Conservation (phyloP, 208 protist genomes). For the Herpetomonas tarakana region DNA sequence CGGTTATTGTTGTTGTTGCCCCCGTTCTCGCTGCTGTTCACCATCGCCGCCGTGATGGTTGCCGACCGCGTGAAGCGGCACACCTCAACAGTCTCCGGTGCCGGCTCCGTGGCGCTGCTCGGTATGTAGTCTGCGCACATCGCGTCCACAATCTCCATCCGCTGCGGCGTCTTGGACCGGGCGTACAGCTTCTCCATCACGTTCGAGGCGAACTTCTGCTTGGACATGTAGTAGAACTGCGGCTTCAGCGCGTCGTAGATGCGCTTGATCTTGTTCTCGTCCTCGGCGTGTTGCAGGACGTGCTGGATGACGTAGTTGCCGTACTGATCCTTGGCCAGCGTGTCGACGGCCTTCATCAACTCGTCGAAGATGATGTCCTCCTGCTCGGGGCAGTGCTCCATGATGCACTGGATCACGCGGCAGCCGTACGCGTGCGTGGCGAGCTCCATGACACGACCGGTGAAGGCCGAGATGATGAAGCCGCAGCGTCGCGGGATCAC, state of each 20-base stretch:
- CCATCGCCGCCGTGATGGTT: slow-evolving; percentile 45
- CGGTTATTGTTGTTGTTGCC: slow-evolving; percentile 31
- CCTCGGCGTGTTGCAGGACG: slow-evolving; percentile 93
- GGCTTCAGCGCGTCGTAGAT: slow-evolving; percentile 67
- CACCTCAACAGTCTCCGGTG: slow-evolving; percentile 48
- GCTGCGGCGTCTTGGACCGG: slow-evolving; percentile 61
- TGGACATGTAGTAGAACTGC: slow-evolving; percentile 82
- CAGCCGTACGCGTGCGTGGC: slow-evolving; percentile 99
- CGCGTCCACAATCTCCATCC: slow-evolving; percentile 86
- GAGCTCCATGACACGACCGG: slow-evolving; percentile 92
- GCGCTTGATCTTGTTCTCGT: slow-evolving; percentile 76
- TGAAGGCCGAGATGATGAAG: slow-evolving; percentile 97
- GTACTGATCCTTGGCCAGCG: slow-evolving; percentile 96
- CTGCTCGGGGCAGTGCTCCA: slow-evolving; percentile 93
- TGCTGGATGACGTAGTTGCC: slow-evolving; percentile 99
- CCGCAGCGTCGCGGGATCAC: slow-evolving; percentile 88
- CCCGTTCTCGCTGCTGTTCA: slow-evolving; percentile 22
- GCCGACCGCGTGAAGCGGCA: slow-evolving; percentile 56
- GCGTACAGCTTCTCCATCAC: slow-evolving; percentile 98
- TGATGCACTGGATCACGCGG: slow-evolving; percentile 98
- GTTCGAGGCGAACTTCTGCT: slow-evolving; percentile 99
- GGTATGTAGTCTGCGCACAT: slow-evolving; percentile 53
- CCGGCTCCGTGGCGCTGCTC: slow-evolving; percentile 9
- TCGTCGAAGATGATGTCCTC: slow-evolving; percentile 93
- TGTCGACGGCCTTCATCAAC: slow-evolving; percentile 82